Conservation (phyloP, 176 grass and related monocot species). For the Echinochloa phyllopogon region DNA sequence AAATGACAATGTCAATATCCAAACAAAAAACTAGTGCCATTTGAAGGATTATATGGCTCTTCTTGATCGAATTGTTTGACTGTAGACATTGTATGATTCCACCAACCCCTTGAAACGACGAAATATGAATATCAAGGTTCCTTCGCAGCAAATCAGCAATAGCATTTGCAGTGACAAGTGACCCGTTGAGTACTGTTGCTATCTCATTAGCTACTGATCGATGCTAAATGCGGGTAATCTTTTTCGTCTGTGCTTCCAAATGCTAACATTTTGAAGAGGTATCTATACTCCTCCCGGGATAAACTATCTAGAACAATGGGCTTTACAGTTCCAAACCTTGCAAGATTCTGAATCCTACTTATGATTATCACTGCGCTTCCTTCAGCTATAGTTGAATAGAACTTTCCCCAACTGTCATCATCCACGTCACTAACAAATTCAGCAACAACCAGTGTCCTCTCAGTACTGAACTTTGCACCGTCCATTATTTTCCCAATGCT, state of each 20-base stretch:
- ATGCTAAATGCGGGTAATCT: not conserved
- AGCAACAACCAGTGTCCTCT: not conserved
- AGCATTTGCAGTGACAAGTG: not conserved
- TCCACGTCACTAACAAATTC: not conserved
- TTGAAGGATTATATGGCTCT: too few relatives aligned
- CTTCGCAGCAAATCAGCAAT: not conserved
- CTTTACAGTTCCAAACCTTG: not conserved
- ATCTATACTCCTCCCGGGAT: not conserved
- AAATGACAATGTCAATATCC: too few relatives aligned
- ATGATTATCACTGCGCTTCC: not conserved
- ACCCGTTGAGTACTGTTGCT: not conserved
- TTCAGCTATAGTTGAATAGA: not conserved
- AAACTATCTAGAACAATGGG: not conserved
- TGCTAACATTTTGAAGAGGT: conserved; percentile 7
- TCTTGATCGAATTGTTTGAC: too few relatives aligned
- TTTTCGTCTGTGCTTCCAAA: not conserved
- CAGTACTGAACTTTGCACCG: not conserved
- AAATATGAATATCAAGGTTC: not conserved
- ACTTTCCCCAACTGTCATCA: not conserved
- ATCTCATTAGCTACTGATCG: not conserved
- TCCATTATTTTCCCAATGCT: conserved; percentile 5
- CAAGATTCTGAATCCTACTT: not conserved
- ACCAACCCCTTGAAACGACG: not conserved
- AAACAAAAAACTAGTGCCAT: too few relatives aligned
- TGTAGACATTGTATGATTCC: too few relatives aligned